Conservation (phyloP, 1,284 basidiomycete species). For the Sparassis latifolia region DNA sequence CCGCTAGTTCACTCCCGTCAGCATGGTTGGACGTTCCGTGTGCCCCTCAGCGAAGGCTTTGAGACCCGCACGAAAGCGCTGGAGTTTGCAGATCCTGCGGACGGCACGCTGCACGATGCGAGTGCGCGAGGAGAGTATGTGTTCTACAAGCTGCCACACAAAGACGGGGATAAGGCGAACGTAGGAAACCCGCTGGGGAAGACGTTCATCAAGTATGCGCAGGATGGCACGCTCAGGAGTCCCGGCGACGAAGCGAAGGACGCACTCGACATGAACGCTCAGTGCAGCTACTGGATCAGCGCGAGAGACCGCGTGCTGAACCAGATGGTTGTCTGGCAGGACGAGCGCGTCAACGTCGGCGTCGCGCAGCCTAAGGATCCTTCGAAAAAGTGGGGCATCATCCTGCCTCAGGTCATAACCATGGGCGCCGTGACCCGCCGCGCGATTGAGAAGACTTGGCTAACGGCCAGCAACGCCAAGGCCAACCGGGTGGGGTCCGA, state of each 20-base stretch:
- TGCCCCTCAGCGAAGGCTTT: conserved; percentile 37
- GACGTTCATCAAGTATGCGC: conserved; percentile 83
- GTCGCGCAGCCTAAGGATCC: conserved; percentile 19
- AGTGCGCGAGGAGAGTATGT: conserved; percentile 38
- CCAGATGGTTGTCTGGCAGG: conserved; percentile 91
- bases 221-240: conserved; percentile 79
- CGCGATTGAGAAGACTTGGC: conserved; percentile 97
- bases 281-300: conserved; percentile 98
- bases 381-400: conserved; percentile 74
- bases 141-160: conserved; percentile 95
- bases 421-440: conserved; percentile 99
- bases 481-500: conserved; percentile 96
- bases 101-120: conserved; percentile 46
- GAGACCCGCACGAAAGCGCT: conserved; percentile 39
- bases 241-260: conserved; percentile 75
- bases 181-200: conserved; percentile 92
- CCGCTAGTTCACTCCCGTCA: conserved; percentile 85
- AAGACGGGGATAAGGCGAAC: conserved; percentile 90
- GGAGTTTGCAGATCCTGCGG: conserved; percentile 55
- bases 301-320: conserved; percentile 88
- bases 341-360: conserved; percentile 40
- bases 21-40: conserved; percentile 90
- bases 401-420: conserved; percentile 92
- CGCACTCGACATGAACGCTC: conserved; percentile 88
- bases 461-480: conserved; percentile 98